Evolutionary conservation across 768 basidiomycete species (phyloP), one percentile per base, ranked within the genome.

Genomic region (Lactarius tabidus): DNA sequence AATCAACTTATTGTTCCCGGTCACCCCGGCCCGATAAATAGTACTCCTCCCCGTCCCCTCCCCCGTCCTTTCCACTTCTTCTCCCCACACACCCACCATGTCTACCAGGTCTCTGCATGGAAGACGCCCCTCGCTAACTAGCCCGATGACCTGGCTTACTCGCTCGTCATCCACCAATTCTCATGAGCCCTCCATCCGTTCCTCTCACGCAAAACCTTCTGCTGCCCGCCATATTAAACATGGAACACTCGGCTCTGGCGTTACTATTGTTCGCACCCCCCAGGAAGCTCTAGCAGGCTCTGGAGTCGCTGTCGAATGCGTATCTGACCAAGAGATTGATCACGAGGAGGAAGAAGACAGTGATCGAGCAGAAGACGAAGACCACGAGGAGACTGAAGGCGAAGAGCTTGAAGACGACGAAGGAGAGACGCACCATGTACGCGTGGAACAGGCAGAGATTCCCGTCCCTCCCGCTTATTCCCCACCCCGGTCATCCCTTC

Each of bases 201-300:
- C 80, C 58, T 81, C 80, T 7, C 82, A 82, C 70, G 79, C 81
- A 20, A 77, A 77, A 59, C 63, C 77, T 8, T 67, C 67, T 74
- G 74, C 52, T 65, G 20, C 79, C 6, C 76, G 79, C 14, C 71
- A 72, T 5, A 61, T 78, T 35, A 51, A 84, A 15, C 79, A 75
- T 51, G 84, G 84, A 2, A 74, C 77, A 3, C 81, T 90, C 23
- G 90, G 89, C n/a, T 72, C 82, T 23, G 90, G 91, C 45, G 91
- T 91, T 17, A 87, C 81, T 1, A 78, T 93, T 35, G 91, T 93
- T 41, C 80, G 86, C 63, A 93, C 91, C 0, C 91, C 91, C 9
- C 85, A 88, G 68, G 91, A 93, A 62, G 91, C 91, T 26, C 78
- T 93, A 35, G 78, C 74, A 33, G 73, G 76, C 55, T 65, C 79